A percentile compares a stretch with the other conserved stretches of the same genome.
Conservation (phyloP, 2,329 filamentous ascomycete species). For the Penicillium sp. region DNA sequence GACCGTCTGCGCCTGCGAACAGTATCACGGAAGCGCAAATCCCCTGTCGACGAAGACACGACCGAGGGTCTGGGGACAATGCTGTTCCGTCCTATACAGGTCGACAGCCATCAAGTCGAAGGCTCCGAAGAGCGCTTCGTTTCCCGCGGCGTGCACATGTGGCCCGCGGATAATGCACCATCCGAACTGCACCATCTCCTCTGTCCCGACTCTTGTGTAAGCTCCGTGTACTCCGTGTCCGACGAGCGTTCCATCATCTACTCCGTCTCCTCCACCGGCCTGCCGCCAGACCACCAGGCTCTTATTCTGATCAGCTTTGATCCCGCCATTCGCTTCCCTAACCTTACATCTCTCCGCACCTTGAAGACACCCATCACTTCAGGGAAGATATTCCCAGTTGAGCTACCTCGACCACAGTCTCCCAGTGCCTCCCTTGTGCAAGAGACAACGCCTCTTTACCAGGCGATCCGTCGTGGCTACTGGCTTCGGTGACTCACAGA, state of each 20-base stretch:
- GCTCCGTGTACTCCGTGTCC: slow-evolving; percentile 32
- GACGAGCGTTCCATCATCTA: slow-evolving; percentile 43
- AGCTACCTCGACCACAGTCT: neutral
- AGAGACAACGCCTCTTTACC: slow-evolving; percentile 13
- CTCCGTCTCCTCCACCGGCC: slow-evolving; percentile 30
- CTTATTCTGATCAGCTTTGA: slow-evolving; percentile 42
- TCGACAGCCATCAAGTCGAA: slow-evolving; percentile 26
- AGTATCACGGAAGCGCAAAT: slow-evolving; percentile 41
- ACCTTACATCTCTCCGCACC: slow-evolving; percentile 4
- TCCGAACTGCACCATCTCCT: slow-evolving; percentile 37
- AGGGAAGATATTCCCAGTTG: slow-evolving; percentile 2
- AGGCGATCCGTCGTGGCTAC: slow-evolving; percentile 17
- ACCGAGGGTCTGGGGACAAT: slow-evolving; percentile 22
- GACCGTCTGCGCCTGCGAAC: slow-evolving; percentile 42
- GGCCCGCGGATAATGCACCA: slow-evolving; percentile 41
- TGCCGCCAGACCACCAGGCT: slow-evolving; percentile 24
- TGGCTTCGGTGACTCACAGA: slow-evolving; percentile 12
- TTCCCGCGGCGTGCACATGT: slow-evolving; percentile 39
- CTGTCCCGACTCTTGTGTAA: slow-evolving; percentile 35
- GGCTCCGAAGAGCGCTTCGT: slow-evolving; percentile 39
- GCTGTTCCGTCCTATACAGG: slow-evolving; percentile 29
- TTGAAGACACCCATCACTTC: neutral
- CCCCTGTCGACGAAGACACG: slow-evolving; percentile 34
- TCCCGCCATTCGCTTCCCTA: slow-evolving; percentile 31
- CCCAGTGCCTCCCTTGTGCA: slow-evolving; percentile 4